A percentile compares a stretch with the other conserved stretches of the same genome.
Conservation (phyloP, 129 eudicot genomes). For the Artemisia argyi region DNA sequence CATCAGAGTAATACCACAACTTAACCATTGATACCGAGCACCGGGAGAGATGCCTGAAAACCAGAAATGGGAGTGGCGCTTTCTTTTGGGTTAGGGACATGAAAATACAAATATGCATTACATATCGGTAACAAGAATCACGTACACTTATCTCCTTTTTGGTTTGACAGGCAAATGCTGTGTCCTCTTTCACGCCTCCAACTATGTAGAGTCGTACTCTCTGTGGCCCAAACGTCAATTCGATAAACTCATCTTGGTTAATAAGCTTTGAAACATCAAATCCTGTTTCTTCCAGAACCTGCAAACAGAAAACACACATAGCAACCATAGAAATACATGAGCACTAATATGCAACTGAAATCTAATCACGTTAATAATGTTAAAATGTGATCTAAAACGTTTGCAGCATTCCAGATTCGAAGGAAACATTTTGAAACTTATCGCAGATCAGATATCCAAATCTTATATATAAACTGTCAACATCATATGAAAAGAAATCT, state of each 20-base stretch:
- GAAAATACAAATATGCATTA: not conserved
- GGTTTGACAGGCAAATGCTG: slow-evolving; percentile 8
- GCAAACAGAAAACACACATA: slow-evolving; percentile 26
- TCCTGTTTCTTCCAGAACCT: slow-evolving; percentile 91
- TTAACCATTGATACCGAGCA: too few relatives aligned
- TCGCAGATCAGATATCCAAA: too few relatives aligned
- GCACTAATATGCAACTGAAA: not conserved
- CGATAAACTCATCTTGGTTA: slow-evolving; percentile 64
- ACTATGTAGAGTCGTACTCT: slow-evolving; percentile 81
- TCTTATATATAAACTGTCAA: too few relatives aligned
- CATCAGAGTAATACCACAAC: too few relatives aligned
- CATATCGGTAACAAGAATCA: not conserved
- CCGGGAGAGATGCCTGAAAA: too few relatives aligned
- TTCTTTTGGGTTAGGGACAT: not conserved
- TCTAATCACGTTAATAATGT: too few relatives aligned
- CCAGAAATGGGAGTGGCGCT: too few relatives aligned
- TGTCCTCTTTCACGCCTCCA: slow-evolving; percentile 80
- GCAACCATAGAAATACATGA: not conserved
- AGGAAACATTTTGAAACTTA: too few relatives aligned
- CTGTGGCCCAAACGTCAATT: slow-evolving; percentile 75
- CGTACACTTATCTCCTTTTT: too few relatives aligned
- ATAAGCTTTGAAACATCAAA: slow-evolving; percentile 75
- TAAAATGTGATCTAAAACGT: too few relatives aligned
- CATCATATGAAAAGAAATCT: too few relatives aligned
- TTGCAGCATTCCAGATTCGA: too few relatives aligned